Evolutionary conservation across 1,284 basidiomycete genomes (phyloP).

Genomic region (Ceratobasidium sp.): DNA sequence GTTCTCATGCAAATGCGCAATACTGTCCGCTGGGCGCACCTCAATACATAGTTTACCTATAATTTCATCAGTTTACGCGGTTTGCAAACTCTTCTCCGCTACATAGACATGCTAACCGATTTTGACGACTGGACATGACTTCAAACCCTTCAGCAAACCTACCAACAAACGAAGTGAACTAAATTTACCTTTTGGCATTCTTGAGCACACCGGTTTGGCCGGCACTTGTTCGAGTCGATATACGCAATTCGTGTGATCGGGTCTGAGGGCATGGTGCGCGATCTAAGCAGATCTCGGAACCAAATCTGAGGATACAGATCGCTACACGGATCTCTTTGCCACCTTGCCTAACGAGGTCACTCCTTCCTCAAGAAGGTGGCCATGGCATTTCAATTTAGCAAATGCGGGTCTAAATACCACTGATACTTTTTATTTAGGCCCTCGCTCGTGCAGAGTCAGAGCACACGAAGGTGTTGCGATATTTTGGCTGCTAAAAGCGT

Average conservation of each 20-base stretch:
- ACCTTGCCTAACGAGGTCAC: too few relatives aligned
- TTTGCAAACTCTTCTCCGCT: too few relatives aligned
- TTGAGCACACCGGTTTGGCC: slow-evolving; percentile 90
- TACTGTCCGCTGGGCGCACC: slow-evolving; percentile 92
- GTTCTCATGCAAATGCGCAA: slow-evolving; percentile 97
- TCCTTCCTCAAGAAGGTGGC: too few relatives aligned
- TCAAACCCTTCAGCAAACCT: slow-evolving; percentile 43
- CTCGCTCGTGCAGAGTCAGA: too few relatives aligned
- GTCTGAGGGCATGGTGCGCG: slow-evolving; percentile 61
- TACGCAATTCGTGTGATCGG: slow-evolving; percentile 97
- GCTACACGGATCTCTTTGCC: too few relatives aligned
- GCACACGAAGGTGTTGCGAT: too few relatives aligned
- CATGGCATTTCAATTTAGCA: too few relatives aligned
- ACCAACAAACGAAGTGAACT: too few relatives aligned
- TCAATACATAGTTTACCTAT: slow-evolving; percentile 96
- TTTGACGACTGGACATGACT: slow-evolving; percentile 97
- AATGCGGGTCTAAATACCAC: too few relatives aligned
- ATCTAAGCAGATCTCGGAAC: slow-evolving; percentile 5
- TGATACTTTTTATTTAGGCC: too few relatives aligned
- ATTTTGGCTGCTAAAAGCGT: too few relatives aligned
- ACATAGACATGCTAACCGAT: slow-evolving; percentile 75
- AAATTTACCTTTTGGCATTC: slow-evolving; percentile 86
- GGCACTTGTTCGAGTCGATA: slow-evolving; percentile 92
- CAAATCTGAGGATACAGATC: slow-evolving; percentile 33
- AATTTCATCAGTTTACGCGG: slow-evolving; percentile 17